Evolutionary conservation across 2,329 filamentous ascomycete genomes (phyloP), one percentile per base, ranked within the genome.

Genomic region (Alternaria gansuensis): DNA sequence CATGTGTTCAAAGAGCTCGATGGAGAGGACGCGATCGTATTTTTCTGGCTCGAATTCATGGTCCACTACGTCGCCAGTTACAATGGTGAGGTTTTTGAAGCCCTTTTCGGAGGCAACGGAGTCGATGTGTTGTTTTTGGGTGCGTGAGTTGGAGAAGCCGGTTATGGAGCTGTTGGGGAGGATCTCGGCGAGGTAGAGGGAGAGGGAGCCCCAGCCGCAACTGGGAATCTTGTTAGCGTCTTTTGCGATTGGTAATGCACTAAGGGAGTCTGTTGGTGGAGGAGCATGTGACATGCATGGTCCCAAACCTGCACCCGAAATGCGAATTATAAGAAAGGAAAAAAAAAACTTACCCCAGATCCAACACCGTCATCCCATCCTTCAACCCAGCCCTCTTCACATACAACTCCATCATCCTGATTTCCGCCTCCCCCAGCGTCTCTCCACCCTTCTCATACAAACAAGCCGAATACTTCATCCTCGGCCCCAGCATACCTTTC

Each of bases 1-100:
- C 88, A 91, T 90, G 75, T 91, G 89, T 73, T 91, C 88, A 69
- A 91, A 90, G 11, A 91, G 81, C 82, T 90, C 89, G 61, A 91
- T 88, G 7, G 85, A 88, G 14, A 91, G 80, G 1, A 90, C 86
- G 11, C 88, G 82, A 71, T 91, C 89, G 66, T 86, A 91, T 5
- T 73, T 78, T 26, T 79, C 79, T 9, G 78, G 73, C 59, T 84
- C 79, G 68, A 91, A 90, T 67, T 89, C 85, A 67, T 89, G 87
- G 57, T 87, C 84, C 14, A 87, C 86, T 2, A 90, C 84, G 67
- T 91, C 84, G 23, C 88, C 88, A 0, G 88, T 90, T 60, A 90
- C 83, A 60, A 90, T 85, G 0, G 75, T 81, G 11, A 91, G 74
- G 63, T 91, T 91, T 2, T 66, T 80, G 44, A 91, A 75, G 1